phyloP scores from a whole-genome alignment of 768 basidiomycete genomes.

The Boletus vermiculosoides region DNA sequence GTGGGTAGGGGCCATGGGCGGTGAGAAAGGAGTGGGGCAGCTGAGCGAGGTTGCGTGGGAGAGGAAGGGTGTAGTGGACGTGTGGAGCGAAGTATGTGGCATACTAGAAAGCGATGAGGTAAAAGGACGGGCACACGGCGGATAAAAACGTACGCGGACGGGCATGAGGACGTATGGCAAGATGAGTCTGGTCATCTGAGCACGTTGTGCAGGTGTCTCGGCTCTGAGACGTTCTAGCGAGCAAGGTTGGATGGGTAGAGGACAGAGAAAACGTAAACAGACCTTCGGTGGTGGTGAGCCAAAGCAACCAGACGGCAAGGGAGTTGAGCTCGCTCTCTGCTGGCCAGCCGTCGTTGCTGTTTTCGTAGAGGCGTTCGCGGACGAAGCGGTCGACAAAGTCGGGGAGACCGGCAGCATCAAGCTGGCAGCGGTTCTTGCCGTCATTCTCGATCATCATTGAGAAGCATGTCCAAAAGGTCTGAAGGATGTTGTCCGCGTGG shows the following conservation, averaged over 20 bases:
- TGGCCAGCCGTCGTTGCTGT: constrained; percentile 53
- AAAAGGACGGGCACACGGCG: neutral
- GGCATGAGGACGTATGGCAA: constrained; percentile 50
- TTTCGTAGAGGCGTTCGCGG: constrained; percentile 46
- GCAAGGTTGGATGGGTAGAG: constrained; percentile 17
- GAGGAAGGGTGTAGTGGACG: constrained; percentile 56
- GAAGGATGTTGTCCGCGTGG: constrained; percentile 1
- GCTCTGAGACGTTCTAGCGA: constrained; percentile 30
- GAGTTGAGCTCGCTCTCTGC: constrained; percentile 47
- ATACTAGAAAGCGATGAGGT: constrained; percentile 40
- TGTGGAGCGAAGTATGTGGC: constrained; percentile 59
- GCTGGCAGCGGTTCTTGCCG: constrained; percentile 58
- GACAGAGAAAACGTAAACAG: constrained; percentile 16
- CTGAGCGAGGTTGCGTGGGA: constrained; percentile 23
- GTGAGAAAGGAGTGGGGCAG: constrained; percentile 33
- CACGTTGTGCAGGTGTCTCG: constrained; percentile 29
- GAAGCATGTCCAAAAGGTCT: constrained; percentile 46
- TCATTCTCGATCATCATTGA: constrained; percentile 67
- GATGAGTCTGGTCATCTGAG: constrained; percentile 33
- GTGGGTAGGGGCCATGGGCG: constrained; percentile 47
- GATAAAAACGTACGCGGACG: constrained; percentile 38
- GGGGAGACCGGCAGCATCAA: constrained; percentile 51
- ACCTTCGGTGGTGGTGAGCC: constrained; percentile 58
- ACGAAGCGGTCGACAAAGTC: constrained; percentile 46
- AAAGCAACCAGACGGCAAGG: constrained; percentile 61